Conservation (phyloP, 2,329 filamentous ascomycete genomes). For the Clarireedia paspali region DNA sequence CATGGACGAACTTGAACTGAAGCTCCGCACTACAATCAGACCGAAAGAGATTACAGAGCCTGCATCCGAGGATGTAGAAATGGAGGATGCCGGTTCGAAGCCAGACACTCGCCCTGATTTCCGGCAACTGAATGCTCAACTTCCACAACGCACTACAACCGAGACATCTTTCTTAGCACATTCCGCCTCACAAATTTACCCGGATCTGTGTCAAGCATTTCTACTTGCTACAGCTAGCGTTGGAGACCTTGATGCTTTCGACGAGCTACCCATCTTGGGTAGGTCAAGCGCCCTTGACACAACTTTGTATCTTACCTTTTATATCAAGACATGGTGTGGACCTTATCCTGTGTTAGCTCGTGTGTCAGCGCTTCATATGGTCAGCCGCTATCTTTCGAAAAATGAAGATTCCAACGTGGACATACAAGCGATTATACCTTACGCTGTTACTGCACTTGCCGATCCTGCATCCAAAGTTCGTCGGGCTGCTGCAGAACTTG, state of each 20-base stretch:
- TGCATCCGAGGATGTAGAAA: conserved; percentile 43
- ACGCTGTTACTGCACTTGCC: conserved; percentile 64
- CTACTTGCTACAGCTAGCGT: conserved; percentile 43
- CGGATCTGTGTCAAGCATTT: conserved; percentile 52
- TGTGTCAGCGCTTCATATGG: conserved; percentile 59
- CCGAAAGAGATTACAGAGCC: conserved; percentile 43
- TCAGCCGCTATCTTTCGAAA: conserved; percentile 48
- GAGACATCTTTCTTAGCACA: conserved; percentile 46
- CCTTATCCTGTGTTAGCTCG: conserved; percentile 62
- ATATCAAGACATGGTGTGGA: conserved; percentile 67
- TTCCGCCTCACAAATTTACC: conserved; percentile 44
- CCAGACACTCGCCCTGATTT: conserved; percentile 27
- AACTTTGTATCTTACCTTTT: conserved; percentile 67
- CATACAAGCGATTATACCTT: conserved; percentile 76
- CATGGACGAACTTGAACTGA: conserved; percentile 67
- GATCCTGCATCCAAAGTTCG: conserved; percentile 73
- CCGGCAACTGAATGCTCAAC: conserved; percentile 16
- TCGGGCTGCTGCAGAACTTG: conserved; percentile 62
- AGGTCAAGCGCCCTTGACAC: conserved; percentile 47
- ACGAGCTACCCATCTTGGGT: conserved; percentile 46
- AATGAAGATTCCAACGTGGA: conserved; percentile 47
- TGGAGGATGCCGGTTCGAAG: conserved; percentile 34
- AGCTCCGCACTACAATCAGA: conserved; percentile 62
- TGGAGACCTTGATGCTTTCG: conserved; percentile 31
- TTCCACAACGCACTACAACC: conserved; percentile 30